A percentile compares a stretch with the other conserved stretches of the same genome.
phyloP scores from a whole-genome alignment of 2,329 filamentous ascomycete genomes.

The Paecilomyces fulvus region DNA sequence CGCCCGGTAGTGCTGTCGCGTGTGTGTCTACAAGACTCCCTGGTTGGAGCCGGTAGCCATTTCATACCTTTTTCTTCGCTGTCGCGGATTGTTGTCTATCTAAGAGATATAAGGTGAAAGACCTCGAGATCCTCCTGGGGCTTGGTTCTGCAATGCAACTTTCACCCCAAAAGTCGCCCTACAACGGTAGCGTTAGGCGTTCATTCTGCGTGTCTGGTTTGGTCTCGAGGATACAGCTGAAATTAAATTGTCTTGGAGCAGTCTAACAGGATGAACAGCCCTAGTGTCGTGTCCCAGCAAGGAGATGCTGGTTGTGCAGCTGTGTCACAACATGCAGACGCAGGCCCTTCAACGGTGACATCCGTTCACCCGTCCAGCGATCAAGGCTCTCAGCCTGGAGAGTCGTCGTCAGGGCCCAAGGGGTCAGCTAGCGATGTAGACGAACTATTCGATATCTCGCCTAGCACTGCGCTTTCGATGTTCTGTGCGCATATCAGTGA shows the following conservation, averaged over 20 bases:
- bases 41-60: neutral
- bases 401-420: neutral
- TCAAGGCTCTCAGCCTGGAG: neutral
- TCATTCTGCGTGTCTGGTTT: conserved; percentile 5
- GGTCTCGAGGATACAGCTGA: neutral
- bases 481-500: conserved; percentile 62
- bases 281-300: conserved; percentile 12
- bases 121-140: neutral
- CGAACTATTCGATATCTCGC: conserved; percentile 57
- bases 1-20: neutral
- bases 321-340: conserved; percentile 6
- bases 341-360: conserved; percentile 9
- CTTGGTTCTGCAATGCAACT: conserved; percentile 26
- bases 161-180: conserved; percentile 15
- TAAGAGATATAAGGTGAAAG: neutral
- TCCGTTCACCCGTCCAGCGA: neutral
- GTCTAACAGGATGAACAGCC: conserved; percentile 15
- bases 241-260: neutral
- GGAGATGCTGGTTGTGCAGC: conserved; percentile 6
- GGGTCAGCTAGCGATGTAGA: conserved; percentile 2
- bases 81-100: neutral
- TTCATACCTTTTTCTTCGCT: neutral
- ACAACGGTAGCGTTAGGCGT: conserved; percentile 19
- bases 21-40: neutral
- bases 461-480: conserved; percentile 68